Evolutionary conservation across 352 stramenopile species (phyloP).

Genomic region (Poterioochromonas sp.): DNA sequence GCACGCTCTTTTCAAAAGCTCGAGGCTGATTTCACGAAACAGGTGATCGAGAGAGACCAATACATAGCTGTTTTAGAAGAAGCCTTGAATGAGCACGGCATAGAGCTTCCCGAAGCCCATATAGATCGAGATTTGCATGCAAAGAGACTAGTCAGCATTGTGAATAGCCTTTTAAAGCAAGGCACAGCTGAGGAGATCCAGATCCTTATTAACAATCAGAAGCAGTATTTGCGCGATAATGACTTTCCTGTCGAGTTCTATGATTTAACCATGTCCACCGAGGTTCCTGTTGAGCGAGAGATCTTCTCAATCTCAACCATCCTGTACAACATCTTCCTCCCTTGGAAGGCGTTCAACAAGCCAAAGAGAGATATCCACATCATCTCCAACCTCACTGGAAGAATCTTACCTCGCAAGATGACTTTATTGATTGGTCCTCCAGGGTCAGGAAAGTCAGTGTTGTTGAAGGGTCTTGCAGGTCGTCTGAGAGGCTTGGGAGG

Average conservation of each 20-base stretch:
- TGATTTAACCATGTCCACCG: background rate
- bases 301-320: background rate
- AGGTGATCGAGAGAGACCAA: background rate
- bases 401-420: constrained; percentile 50
- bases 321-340: background rate
- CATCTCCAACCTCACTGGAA: too few species aligned
- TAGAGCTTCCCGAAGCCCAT: background rate
- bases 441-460: constrained; percentile 49
- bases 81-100: background rate
- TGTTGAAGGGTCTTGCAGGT: constrained; percentile 53
- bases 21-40: background rate
- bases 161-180: background rate
- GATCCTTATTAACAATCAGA: background rate
- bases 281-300: background rate
- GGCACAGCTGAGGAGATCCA: background rate
- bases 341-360: too few species aligned
- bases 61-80: constrained; percentile 10
- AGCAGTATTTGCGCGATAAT: background rate
- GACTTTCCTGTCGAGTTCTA: background rate
- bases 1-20: background rate
- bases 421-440: constrained; percentile 56
- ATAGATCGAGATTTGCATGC: too few species aligned
- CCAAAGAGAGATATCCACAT: too few species aligned
- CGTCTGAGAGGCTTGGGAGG: constrained; percentile 36
- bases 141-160: too few species aligned